Percentiles rank a stretch among this genome's conserved stretches.
These are phyloP conservation scores for Dioscorea cayenensis DNA, from an alignment of 116 monocot genomes.

Conservation along the genomic window DNA sequence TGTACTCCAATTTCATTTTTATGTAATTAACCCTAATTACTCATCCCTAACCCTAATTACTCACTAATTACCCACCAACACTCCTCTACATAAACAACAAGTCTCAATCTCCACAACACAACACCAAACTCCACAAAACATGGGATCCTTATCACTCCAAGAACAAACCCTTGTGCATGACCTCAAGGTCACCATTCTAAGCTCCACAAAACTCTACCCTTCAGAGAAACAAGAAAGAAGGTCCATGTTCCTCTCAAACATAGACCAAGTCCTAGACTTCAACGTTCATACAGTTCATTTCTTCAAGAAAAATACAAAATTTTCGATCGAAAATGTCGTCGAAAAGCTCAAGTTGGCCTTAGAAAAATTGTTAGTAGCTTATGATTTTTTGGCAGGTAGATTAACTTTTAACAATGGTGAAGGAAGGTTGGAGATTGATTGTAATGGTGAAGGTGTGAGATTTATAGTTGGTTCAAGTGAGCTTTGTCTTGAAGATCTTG, in stretches of 20 bases:
- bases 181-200: slow-evolving; percentile 15
- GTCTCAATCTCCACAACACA: not conserved
- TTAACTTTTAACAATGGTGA: slow-evolving; percentile 6
- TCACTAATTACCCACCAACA: too few species aligned
- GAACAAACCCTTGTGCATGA: slow-evolving; percentile 10
- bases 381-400: slow-evolving; percentile 42
- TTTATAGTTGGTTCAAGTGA: slow-evolving; percentile 26
- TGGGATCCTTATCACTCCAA: not conserved
- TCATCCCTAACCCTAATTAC: too few species aligned
- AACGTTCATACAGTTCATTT: slow-evolving; percentile 35
- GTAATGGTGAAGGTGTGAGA: slow-evolving; percentile 27
- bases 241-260: slow-evolving; percentile 52
- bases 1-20: too few species aligned
- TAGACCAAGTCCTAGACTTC: slow-evolving; percentile 48
- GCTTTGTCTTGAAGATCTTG: slow-evolving; percentile 21
- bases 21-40: too few species aligned
- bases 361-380: slow-evolving; percentile 15
- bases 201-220: slow-evolving; percentile 11
- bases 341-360: slow-evolving; percentile 13
- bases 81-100: too few species aligned
- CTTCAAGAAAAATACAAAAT: slow-evolving; percentile 21
- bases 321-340: not conserved
- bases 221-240: slow-evolving; percentile 9
- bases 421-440: slow-evolving; percentile 24
- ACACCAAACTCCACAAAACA: not conserved